Base-by-base conservation (phyloP, 805 yeast species). In the Metschnikowia henanensis region DNA sequence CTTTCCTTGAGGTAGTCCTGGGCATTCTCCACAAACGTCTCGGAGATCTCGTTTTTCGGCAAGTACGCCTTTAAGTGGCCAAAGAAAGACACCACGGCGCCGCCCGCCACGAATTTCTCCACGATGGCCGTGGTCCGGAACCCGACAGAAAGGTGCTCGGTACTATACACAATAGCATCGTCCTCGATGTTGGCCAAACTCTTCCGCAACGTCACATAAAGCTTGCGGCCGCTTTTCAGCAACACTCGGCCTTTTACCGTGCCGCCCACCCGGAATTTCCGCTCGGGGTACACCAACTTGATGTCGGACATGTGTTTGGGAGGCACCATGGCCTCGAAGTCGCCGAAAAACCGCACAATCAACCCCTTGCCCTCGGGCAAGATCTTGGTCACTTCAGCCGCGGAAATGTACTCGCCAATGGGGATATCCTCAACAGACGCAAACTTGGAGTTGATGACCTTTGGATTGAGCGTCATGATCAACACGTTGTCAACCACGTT, bases 31-130 rank as follows among this genome's bases (percentile, higher is more conserved):
- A 91, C 94, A 61, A 78, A 87, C 1, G 96, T 81, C 65, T 94
- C 98, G 41, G 95, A 84, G 56, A 94, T 87, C 68, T 94, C 98
- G 42, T 83, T 72, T 51, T 83, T 80, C 23, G 99, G 98, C 48
- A 94, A 70, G 61, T 80, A 91, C 0, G 90, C 99, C 52, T 75
- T 79, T 33, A 87, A 62, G 41, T 75, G 73, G 42, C 94, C 95
- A 58, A 88, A 91, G 59, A 94, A 90, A 13, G 90, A 79, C 6
- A 94, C 81, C 34, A 90, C 68, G 36, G 87, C 95, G 56, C 99
- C 99, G 45, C 76, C 73, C 45, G 83, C 81, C 37, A 79, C 79
- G 54, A 92, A 77, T 26, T 77, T 72, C 47, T 83, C 83, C 35
- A 94, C 83, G 1, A 91, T 82, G 10, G 89, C 98, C 5, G 80